Conservation (phyloP, 106 monocot species). For the Dendrobium catenatum region DNA sequence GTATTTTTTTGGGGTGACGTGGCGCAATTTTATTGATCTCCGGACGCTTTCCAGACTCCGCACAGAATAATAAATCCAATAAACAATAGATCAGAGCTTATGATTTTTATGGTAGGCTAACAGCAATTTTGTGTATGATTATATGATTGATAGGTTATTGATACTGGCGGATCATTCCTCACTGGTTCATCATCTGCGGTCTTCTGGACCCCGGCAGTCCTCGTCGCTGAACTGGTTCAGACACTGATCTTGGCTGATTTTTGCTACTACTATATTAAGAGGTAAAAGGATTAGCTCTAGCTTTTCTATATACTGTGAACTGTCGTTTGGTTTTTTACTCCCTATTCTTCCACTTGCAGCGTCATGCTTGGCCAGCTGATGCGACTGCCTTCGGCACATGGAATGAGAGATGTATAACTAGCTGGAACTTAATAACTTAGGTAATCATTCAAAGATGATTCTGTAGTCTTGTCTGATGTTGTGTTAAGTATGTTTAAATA, state of each 20-base stretch:
- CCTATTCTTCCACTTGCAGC: neutral
- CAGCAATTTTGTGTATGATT: no score
- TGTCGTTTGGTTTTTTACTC: neutral
- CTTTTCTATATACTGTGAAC: neutral
- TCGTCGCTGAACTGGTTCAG: conserved; percentile 24
- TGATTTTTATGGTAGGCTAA: no score
- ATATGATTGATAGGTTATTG: conserved; percentile 5
- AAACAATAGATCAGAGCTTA: no score
- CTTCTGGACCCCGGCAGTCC: conserved; percentile 18
- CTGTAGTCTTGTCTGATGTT: neutral
- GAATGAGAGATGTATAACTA: conserved; percentile 1
- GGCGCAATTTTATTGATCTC: no score
- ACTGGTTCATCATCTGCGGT: neutral
- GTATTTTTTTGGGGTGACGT: no score
- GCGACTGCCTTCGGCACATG: conserved; percentile 7
- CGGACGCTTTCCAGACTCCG: no score
- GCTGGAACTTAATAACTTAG: neutral
- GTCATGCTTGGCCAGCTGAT: conserved; percentile 14
- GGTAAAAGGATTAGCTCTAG: conserved; percentile 3
- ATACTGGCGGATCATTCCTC: conserved; percentile 3
- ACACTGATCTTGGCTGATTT: conserved; percentile 43
- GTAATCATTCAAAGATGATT: neutral
- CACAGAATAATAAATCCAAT: no score
- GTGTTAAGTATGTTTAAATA: no score
- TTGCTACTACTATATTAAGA: conserved; percentile 41